phyloP scores from a whole-genome alignment of 1,284 basidiomycete genomes.

The Meripilus lineatus region DNA sequence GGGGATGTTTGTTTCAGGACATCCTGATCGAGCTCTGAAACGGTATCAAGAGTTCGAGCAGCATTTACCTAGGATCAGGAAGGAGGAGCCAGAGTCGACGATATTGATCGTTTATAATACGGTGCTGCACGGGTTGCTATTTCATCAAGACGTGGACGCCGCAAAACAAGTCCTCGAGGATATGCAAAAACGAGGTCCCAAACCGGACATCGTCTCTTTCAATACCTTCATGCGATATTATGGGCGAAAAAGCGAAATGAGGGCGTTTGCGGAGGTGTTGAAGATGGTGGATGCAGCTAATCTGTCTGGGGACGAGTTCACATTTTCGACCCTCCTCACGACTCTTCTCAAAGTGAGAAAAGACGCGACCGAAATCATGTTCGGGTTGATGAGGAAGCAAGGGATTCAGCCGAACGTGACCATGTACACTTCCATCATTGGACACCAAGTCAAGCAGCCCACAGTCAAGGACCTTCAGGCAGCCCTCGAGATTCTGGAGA shows the following conservation, averaged over 20 bases:
- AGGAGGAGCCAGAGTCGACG: constrained; percentile 3
- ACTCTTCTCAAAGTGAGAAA: constrained; percentile 62
- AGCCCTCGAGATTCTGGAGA: constrained; percentile 60
- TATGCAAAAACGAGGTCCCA: constrained; percentile 48
- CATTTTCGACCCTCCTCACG: constrained; percentile 76
- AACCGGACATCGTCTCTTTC: constrained; percentile 69
- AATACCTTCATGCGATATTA: constrained; percentile 75
- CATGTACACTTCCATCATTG: constrained; percentile 71
- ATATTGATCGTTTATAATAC: constrained; percentile 56
- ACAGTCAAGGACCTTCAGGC: constrained; percentile 49
- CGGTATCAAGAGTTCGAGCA: constrained; percentile 32
- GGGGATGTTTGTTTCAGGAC: constrained; percentile 44
- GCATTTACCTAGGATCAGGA: background rate
- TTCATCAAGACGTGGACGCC: constrained; percentile 33
- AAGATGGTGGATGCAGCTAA: constrained; percentile 47
- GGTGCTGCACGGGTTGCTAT: constrained; percentile 57
- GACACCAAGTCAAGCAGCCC: constrained; percentile 57
- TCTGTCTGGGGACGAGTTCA: constrained; percentile 69
- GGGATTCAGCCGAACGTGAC: constrained; percentile 71
- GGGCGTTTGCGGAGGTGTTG: constrained; percentile 49
- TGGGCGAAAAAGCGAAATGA: constrained; percentile 55
- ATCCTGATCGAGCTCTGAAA: constrained; percentile 46
- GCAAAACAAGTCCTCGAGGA: constrained; percentile 43
- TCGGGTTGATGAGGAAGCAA: constrained; percentile 68
- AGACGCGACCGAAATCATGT: constrained; percentile 59